Evolutionary conservation across 2,329 filamentous ascomycete genomes (phyloP).

Genomic region (Paecilomyces sp.): DNA sequence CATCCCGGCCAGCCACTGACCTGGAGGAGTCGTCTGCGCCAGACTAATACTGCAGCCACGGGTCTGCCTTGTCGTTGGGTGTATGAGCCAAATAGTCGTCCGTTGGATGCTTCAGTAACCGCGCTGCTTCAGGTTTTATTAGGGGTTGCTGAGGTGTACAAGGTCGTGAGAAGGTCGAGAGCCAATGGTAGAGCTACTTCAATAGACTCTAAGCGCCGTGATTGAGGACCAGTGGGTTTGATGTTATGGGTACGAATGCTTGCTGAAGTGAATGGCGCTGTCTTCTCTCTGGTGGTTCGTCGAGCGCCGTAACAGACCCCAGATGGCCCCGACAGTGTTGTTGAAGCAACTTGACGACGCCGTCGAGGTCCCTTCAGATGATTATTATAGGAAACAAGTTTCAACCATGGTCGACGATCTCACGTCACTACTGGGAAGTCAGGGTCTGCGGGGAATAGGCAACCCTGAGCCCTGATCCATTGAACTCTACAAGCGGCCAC

Average conservation of each 20-base stretch:
- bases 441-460: background rate
- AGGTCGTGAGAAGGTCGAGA: background rate
- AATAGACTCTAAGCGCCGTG: constrained; percentile 13
- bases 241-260: constrained; percentile 11
- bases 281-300: background rate
- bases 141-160: constrained; percentile 6
- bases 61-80: background rate
- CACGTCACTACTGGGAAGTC: background rate
- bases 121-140: constrained; percentile 13
- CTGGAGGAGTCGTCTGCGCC: background rate
- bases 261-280: constrained; percentile 6
- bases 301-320: background rate
- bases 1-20: background rate
- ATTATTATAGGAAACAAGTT: background rate
- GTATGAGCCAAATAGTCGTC: background rate
- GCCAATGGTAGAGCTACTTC: constrained; percentile 11
- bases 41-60: background rate
- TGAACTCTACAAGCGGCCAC: background rate
- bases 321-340: background rate
- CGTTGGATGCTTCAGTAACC: constrained; percentile 14
- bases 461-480: background rate
- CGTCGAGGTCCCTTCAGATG: background rate
- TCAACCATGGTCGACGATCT: background rate
- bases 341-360: background rate
- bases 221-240: constrained; percentile 8